Percentiles rank a stretch among this genome's conserved stretches.
Conservation (phyloP, 2,329 filamentous ascomycete genomes). For the Plectosphaerella cucumerina region DNA sequence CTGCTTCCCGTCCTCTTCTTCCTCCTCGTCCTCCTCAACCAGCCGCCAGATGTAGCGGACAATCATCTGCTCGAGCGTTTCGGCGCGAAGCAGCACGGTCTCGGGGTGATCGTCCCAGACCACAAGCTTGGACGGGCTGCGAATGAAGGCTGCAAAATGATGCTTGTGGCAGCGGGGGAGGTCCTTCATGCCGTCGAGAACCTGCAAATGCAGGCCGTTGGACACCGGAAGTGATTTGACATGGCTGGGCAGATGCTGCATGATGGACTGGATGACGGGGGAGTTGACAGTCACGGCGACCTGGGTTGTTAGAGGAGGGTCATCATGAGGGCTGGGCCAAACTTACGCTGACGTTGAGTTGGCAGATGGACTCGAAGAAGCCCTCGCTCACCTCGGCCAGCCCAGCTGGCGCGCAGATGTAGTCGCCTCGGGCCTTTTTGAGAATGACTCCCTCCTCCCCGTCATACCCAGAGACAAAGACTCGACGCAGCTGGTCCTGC, state of each 20-base stretch:
- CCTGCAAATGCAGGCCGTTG: conserved; percentile 55
- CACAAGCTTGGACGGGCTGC: conserved; percentile 49
- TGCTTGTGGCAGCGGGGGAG: conserved; percentile 58
- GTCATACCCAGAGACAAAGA: neutral
- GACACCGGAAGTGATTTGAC: conserved; percentile 49
- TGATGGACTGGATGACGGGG: conserved; percentile 55
- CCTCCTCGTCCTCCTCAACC: conserved; percentile 32
- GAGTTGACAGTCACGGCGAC: conserved; percentile 66
- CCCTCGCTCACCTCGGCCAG: conserved; percentile 32
- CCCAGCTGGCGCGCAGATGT: conserved; percentile 1
- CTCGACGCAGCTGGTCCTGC: conserved; percentile 1
- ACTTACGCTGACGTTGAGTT: conserved; percentile 48
- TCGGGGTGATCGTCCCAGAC: conserved; percentile 61
- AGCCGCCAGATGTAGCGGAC: conserved; percentile 54
- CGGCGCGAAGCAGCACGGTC: conserved; percentile 47
- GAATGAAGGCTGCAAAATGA: conserved; percentile 61
- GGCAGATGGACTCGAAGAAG: conserved; percentile 34
- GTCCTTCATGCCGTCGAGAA: conserved; percentile 51
- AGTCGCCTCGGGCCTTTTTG: conserved; percentile 1
- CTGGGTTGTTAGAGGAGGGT: conserved; percentile 23
- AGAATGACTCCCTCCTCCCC: neutral
- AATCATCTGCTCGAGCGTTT: conserved; percentile 45
- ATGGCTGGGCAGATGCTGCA: conserved; percentile 20
- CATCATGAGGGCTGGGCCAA: neutral
- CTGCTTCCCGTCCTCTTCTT: conserved; percentile 32